Percentiles rank a stretch among this genome's conserved stretches.
These are phyloP conservation scores for Phoenix dactylifera DNA, from an alignment of 176 grass and related monocot species.

Conservation along the genomic window DNA sequence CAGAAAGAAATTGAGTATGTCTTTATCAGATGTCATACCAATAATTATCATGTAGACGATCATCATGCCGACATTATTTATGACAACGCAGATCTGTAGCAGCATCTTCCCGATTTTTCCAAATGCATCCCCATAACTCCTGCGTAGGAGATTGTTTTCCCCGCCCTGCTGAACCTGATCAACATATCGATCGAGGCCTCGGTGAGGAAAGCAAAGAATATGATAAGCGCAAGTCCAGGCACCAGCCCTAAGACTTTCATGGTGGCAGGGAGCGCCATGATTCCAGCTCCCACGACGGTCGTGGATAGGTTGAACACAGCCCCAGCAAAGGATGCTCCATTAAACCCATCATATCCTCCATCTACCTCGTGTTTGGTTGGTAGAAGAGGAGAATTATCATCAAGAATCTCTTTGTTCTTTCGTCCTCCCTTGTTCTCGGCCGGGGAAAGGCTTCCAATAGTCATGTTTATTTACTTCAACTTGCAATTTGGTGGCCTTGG, in stretches of 20 bases:
- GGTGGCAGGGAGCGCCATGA: conserved; percentile 93
- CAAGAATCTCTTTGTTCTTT: conserved; percentile 34
- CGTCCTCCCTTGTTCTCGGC: conserved; percentile 17
- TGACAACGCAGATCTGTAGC: conserved; percentile 78
- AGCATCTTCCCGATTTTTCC: conserved; percentile 46
- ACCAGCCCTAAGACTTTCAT: conserved; percentile 93
- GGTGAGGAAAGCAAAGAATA: conserved; percentile 72
- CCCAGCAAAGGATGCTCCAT: conserved; percentile 69
- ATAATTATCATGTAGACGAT: conserved; percentile 99
- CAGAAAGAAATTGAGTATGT: not conserved
- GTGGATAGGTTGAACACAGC: conserved; percentile 97
- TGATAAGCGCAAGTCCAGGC: conserved; percentile 61
- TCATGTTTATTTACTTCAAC: conserved; percentile 5
- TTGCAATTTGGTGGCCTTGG: too few relatives aligned
- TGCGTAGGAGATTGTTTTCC: conserved; percentile 51
- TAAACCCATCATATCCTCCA: conserved; percentile 46
- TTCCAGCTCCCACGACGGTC: conserved; percentile 91
- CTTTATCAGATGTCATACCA: conserved; percentile 30
- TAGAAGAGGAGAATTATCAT: conserved; percentile 57
- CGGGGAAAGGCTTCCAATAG: conserved; percentile 28
- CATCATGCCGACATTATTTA: conserved; percentile 85
- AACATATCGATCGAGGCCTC: conserved; percentile 85
- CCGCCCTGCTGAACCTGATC: conserved; percentile 60
- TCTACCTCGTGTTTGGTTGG: conserved; percentile 34
- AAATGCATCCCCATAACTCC: conserved; percentile 80